phyloP scores from a whole-genome alignment of 208 protist genomes.

The Leishmania braziliensis region DNA sequence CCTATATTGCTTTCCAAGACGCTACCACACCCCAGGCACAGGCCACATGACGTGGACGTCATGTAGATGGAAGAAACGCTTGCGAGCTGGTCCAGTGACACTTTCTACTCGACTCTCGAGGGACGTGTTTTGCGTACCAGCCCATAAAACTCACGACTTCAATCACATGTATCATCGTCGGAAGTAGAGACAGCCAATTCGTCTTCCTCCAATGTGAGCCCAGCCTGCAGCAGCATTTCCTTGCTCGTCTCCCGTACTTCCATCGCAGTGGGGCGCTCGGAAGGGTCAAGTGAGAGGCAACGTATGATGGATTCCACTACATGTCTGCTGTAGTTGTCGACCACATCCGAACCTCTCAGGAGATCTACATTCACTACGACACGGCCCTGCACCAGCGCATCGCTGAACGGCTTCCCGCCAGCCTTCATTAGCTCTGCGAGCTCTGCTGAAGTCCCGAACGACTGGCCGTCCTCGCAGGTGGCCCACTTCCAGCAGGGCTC shows the following conservation, averaged over 20 bases:
- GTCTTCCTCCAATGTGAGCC: constrained; percentile 7
- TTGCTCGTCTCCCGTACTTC: constrained; percentile 1
- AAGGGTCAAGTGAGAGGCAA: constrained; percentile 10
- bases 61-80: not conserved
- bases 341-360: not conserved
- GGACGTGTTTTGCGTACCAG: not conserved
- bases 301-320: not conserved
- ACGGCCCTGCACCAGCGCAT: constrained; percentile 7
- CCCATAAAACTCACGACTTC: not conserved
- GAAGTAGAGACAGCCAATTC: not conserved
- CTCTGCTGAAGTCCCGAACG: constrained; percentile 11
- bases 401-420: constrained; percentile 9
- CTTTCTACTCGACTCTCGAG: not conserved
- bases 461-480: constrained; percentile 4
- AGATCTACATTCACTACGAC: constrained; percentile 8
- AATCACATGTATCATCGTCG: not conserved
- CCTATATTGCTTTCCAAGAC: not conserved
- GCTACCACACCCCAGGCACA: not conserved
- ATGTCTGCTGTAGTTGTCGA: not conserved
- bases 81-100: not conserved
- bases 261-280: constrained; percentile 6
- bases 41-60: not conserved
- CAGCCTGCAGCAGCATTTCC: constrained; percentile 2
- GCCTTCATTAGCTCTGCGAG: constrained; percentile 19
- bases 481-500: constrained; percentile 42